These are phyloP conservation scores for Puccinia novopanici DNA, from an alignment of 1,284 basidiomycete genomes.

Conservation along the genomic window DNA sequence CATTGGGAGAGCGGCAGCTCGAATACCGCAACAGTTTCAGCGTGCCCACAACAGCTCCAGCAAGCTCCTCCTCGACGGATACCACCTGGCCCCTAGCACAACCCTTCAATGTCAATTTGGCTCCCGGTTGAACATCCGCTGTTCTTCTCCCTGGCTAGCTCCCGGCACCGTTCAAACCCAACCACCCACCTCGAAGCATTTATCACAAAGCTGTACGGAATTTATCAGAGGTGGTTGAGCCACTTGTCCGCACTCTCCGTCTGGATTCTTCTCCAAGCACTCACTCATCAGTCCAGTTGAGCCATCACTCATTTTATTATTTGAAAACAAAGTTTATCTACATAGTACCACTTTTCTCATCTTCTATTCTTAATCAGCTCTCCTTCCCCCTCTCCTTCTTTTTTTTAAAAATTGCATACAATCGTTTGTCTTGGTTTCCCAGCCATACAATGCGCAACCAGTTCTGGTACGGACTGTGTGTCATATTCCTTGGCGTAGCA, in stretches of 20 bases:
- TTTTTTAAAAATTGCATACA: not conserved
- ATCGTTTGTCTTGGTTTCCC: not conserved
- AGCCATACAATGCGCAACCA: slow-evolving; percentile 16
- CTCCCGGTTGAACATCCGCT: not conserved
- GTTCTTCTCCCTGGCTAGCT: not conserved
- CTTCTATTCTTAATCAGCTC: not conserved
- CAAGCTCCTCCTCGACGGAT: not conserved
- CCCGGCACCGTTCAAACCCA: not conserved
- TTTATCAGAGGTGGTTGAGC: not conserved
- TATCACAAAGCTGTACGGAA: not conserved
- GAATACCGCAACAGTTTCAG: not conserved
- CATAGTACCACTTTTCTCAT: not conserved
- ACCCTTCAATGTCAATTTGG: not conserved
- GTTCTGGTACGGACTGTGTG: slow-evolving; percentile 24
- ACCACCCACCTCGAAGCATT: not conserved
- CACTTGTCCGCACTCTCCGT: not conserved
- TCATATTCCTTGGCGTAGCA: not conserved
- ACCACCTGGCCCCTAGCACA: not conserved
- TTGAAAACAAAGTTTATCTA: not conserved
- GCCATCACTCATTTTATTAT: not conserved
- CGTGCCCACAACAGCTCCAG: not conserved
- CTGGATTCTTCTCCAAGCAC: not conserved
- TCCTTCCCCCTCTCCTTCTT: no score
- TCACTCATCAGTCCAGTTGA: slow-evolving; percentile 14
- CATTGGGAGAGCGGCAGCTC: not conserved